Conservation (phyloP, 108 stramenopile genomes). For the Epipyxis sp. region DNA sequence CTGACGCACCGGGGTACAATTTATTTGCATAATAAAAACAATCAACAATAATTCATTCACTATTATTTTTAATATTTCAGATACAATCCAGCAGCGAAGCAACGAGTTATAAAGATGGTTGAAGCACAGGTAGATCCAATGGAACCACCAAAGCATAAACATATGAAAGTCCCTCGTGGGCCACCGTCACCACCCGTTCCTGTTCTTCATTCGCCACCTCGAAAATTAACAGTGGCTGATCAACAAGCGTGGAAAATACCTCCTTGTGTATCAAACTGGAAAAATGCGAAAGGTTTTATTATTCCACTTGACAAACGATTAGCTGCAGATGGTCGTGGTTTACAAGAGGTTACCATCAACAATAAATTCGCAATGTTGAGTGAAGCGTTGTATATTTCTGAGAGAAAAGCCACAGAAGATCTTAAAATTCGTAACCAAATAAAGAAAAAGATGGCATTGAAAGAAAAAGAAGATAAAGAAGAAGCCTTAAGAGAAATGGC, state of each 20-base stretch:
- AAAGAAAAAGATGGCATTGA: constrained; percentile 73
- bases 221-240: constrained; percentile 59
- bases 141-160: constrained; percentile 98
- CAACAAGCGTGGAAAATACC: constrained; percentile 93
- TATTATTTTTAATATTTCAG: constrained; percentile 93
- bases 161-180: constrained; percentile 67
- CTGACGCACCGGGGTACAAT: constrained; percentile 95
- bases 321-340: constrained; percentile 93
- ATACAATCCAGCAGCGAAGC: constrained; percentile 85
- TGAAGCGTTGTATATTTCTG: constrained; percentile 90
- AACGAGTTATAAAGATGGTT: constrained; percentile 95
- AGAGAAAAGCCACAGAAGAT: constrained; percentile 89
- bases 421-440: constrained; percentile 80
- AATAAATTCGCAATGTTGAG: constrained; percentile 87
- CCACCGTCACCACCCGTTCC: constrained; percentile 53
- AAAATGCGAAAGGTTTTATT: constrained; percentile 93
- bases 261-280: constrained; percentile 96
- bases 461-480: constrained; percentile 82
- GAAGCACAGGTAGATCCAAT: constrained; percentile 91
- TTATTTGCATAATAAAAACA: constrained; percentile 82
- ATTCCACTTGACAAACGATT: constrained; percentile 97
- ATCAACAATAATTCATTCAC: constrained; percentile 89
- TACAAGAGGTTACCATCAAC: constrained; percentile 86
- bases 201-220: constrained; percentile 58
- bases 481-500: constrained; percentile 86